A percentile compares a stretch with the other conserved stretches of the same genome.
These are phyloP conservation scores for Beauveria sp. DNA, from an alignment of 2,329 filamentous ascomycete species.

Conservation along the genomic window DNA sequence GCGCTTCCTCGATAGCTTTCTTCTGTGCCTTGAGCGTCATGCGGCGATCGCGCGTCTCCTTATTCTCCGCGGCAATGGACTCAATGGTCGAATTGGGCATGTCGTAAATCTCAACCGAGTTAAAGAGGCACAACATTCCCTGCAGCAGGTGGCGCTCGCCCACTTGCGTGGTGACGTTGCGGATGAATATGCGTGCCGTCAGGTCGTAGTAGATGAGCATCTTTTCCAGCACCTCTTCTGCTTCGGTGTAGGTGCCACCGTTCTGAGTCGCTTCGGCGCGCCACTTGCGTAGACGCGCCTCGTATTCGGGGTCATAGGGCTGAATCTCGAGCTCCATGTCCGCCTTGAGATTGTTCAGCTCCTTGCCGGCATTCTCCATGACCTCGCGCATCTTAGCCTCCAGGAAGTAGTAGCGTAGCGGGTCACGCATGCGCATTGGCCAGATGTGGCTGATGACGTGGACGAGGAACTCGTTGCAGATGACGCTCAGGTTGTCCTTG, in stretches of 20 bases:
- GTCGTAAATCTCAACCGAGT: conserved; percentile 42
- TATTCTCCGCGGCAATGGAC: conserved; percentile 45
- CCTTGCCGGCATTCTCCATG: conserved; percentile 37
- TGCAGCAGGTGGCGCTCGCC: conserved; percentile 43
- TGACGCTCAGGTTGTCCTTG: conserved; percentile 46
- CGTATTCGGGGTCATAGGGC: conserved; percentile 46
- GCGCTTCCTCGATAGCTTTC: conserved; percentile 14
- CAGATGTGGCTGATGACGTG: conserved; percentile 44
- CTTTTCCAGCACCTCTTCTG: conserved; percentile 46
- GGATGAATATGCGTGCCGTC: conserved; percentile 43
- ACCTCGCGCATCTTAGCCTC: conserved; percentile 40
- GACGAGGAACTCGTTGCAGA: conserved; percentile 45
- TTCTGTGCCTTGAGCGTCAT: conserved; percentile 33
- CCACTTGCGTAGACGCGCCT: conserved; percentile 41
- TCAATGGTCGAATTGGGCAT: conserved; percentile 38
- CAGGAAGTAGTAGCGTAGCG: conserved; percentile 40
- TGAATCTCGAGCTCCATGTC: conserved; percentile 47
- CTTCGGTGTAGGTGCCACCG: conserved; percentile 40
- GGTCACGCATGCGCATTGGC: conserved; percentile 44
- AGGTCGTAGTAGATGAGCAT: conserved; percentile 50
- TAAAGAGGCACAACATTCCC: conserved; percentile 44
- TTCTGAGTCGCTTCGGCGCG: conserved; percentile 34
- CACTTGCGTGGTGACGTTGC: conserved; percentile 45
- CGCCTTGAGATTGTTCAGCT: conserved; percentile 38
- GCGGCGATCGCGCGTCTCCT: conserved; percentile 43